Evolutionary conservation across 768 basidiomycete genomes (phyloP), one percentile per base, ranked within the genome.

Genomic region (Coprinopsis sp.): DNA sequence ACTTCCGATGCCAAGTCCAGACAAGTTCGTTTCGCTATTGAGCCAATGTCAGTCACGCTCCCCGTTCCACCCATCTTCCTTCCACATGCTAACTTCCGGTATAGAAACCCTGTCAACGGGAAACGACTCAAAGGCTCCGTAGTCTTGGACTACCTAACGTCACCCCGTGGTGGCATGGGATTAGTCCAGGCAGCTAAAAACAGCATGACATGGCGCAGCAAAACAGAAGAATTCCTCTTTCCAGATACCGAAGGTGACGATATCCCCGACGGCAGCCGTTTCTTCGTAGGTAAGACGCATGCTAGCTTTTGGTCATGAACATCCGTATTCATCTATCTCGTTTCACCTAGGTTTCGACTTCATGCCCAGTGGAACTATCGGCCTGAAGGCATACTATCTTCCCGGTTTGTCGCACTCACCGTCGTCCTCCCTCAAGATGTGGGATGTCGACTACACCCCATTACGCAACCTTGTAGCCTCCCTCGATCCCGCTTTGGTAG

Each of bases 11-110:
- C 53, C 13, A 27, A 48, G 36, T 48, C 27, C 25, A 57, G 64
- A 25, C 61, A 65, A 51, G 51, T 65, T 22, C 54, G 64, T 22
- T 65, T 65, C 41, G 63, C 63, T 8, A 62, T 65, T 28, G 64
- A 65, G 42, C 64, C 64, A n/a, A 63, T 61, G 64, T 64, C 38
- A 44, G 55, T 53, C 8, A 21, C 27, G 29, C 25, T 25, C 28
- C 33, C 11, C 11, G 33, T 25, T 28, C 11, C 6, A n/a, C 16
- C 37, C 24, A 29, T 22, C n/a, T 16, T 39, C 11, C 25, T 23
- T 25, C n/a, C 19, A 8, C 30, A 16, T n/a, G n/a, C n/a, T n/a
- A n/a, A n/a, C n/a, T n/a, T n/a, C n/a, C n/a, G n/a, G n/a, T n/a
- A 30, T 37, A 65, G 64, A 22, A 55, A 65, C 51, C 63, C 64